Percentiles rank a stretch among this genome's conserved stretches.
These are phyloP conservation scores for Globisporangium cederbergense DNA, from an alignment of 352 stramenopile species.

Conservation along the genomic window DNA sequence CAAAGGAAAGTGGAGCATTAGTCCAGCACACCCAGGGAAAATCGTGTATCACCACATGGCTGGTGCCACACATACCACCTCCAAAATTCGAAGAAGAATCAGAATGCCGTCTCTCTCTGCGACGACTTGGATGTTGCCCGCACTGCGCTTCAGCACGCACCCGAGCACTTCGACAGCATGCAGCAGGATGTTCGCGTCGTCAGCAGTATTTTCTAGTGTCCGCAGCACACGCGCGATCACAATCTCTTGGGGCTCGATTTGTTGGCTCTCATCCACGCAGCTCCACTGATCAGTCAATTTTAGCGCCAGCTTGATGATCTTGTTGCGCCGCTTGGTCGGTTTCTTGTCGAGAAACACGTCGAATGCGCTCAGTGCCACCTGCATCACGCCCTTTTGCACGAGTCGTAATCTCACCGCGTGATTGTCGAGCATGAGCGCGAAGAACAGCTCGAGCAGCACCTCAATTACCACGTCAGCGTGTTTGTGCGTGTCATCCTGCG, in stretches of 20 bases:
- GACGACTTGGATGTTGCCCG: slow-evolving; percentile 27
- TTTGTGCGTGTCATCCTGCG: slow-evolving; percentile 10
- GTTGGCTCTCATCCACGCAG: slow-evolving; percentile 6
- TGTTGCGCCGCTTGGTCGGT: slow-evolving; percentile 29
- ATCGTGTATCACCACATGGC: no score
- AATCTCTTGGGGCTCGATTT: slow-evolving; percentile 19
- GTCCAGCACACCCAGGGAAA: background rate
- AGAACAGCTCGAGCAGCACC: slow-evolving; percentile 44
- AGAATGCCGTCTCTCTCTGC: slow-evolving; percentile 28
- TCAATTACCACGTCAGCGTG: slow-evolving; percentile 28
- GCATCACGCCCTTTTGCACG: slow-evolving; percentile 25
- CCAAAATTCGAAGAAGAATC: slow-evolving; percentile 33
- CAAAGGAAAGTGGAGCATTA: background rate
- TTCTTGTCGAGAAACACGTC: slow-evolving; percentile 17
- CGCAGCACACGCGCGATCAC: slow-evolving; percentile 23
- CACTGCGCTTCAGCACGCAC: slow-evolving; percentile 29
- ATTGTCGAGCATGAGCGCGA: slow-evolving; percentile 29
- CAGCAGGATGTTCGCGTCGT: slow-evolving; percentile 36
- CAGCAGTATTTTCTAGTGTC: slow-evolving; percentile 24
- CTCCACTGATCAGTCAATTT: slow-evolving; percentile 35
- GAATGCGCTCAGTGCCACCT: slow-evolving; percentile 24
- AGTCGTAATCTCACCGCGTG: slow-evolving; percentile 14
- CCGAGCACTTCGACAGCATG: slow-evolving; percentile 35
- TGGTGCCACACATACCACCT: slow-evolving; percentile 17
- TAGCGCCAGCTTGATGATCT: slow-evolving; percentile 38